Evolutionary conservation across 495 filamentous ascomycete genomes (phyloP).

Genomic region (Penicillium taxi): DNA sequence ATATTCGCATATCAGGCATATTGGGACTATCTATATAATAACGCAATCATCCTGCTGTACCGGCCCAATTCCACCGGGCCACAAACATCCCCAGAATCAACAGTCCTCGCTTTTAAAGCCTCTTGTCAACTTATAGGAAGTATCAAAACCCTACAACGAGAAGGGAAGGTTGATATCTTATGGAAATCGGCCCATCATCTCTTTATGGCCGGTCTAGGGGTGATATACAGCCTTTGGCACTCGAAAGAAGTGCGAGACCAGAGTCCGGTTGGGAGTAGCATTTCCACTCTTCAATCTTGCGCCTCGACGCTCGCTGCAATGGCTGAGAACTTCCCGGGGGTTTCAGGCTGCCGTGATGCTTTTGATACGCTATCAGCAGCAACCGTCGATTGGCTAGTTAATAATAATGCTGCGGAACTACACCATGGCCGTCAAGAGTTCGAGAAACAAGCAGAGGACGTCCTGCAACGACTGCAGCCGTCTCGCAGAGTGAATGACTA

Average conservation of each 20-base stretch:
- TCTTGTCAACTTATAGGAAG: not conserved
- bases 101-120: not conserved
- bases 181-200: slow-evolving; percentile 1
- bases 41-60: not conserved
- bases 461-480: too few relatives aligned
- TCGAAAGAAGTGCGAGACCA: not conserved
- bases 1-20: slow-evolving; percentile 2
- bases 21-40: not conserved
- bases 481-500: too few relatives aligned
- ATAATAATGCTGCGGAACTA: not conserved
- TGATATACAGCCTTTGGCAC: slow-evolving; percentile 1
- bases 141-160: slow-evolving; percentile 3
- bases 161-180: slow-evolving; percentile 1
- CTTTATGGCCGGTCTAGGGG: slow-evolving; percentile 1
- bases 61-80: not conserved
- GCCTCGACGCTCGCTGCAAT: slow-evolving; percentile 1
- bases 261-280: not conserved
- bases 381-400: slow-evolving; percentile 1
- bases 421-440: not conserved
- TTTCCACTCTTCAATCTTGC: not conserved
- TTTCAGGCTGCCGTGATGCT: slow-evolving; percentile 1
- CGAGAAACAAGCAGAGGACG: slow-evolving; percentile 1
- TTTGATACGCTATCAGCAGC: slow-evolving; percentile 1
- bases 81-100: not conserved
- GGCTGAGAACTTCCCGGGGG: slow-evolving; percentile 1